Evolutionary conservation across 2,329 filamentous ascomycete species (phyloP).

Genomic region (Penicillium vulpinum): DNA sequence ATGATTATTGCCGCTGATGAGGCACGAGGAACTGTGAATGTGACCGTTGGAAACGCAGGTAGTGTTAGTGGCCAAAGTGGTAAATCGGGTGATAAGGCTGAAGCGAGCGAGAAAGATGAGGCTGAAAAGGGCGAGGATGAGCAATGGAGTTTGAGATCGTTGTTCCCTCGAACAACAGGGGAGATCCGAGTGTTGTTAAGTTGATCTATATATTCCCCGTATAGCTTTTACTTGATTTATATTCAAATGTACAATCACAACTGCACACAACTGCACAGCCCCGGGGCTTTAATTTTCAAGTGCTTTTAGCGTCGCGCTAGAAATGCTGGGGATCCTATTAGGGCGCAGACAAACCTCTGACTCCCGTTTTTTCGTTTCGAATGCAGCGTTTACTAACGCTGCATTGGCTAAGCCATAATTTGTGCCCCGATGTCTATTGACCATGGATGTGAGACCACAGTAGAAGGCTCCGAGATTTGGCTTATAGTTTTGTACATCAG

Average conservation of each 20-base stretch:
- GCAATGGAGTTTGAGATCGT: conserved; percentile 49
- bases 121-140: conserved; percentile 36
- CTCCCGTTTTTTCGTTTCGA: no score
- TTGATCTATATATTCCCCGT: conserved; percentile 30
- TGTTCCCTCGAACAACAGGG: conserved; percentile 64
- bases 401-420: no score
- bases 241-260: not conserved
- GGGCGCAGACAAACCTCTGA: no score
- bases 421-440: no score
- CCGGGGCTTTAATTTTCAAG: not conserved
- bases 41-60: conserved; percentile 29
- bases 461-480: no score
- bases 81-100: conserved; percentile 18
- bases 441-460: no score
- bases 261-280: no score
- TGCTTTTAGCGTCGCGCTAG: not conserved
- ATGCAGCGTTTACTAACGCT: no score
- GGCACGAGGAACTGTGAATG: conserved; percentile 37
- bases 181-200: conserved; percentile 65
- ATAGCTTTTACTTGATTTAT: not conserved
- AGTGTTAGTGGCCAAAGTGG: conserved; percentile 25
- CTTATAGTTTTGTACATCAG: no score
- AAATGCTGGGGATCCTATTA: no score
- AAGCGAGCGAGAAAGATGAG: conserved; percentile 32
- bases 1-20: conserved; percentile 62